Percentiles rank a stretch among this genome's conserved stretches.
Evolutionary conservation across 371 early-diverging fungal genomes (phyloP).

Genomic region (Syncephalastrum racemosum): DNA sequence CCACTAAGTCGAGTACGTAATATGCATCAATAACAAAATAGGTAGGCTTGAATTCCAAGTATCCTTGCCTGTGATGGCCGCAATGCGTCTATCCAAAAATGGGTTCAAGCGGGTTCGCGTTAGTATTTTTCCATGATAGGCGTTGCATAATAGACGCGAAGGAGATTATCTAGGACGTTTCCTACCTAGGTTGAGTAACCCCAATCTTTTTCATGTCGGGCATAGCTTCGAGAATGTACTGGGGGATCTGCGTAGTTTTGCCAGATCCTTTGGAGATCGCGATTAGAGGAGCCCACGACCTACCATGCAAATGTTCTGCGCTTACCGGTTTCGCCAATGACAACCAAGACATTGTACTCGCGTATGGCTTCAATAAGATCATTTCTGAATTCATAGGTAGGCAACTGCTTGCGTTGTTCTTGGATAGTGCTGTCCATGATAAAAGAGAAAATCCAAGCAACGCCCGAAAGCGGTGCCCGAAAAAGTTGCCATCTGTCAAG

Average conservation of each 20-base stretch:
- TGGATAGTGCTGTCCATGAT: background rate
- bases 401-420: slow-evolving; percentile 35
- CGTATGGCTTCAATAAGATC: slow-evolving; percentile 67
- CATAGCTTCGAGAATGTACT: slow-evolving; percentile 74
- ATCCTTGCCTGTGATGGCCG: slow-evolving; percentile 73
- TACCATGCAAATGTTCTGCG: background rate
- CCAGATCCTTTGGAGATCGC: slow-evolving; percentile 68
- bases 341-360: slow-evolving; percentile 63
- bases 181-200: slow-evolving; percentile 76
- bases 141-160: background rate
- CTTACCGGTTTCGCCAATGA: slow-evolving; percentile 85
- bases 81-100: slow-evolving; percentile 67
- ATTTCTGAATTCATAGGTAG: slow-evolving; percentile 54
- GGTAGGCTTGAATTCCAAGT: background rate
- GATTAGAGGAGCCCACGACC: background rate
- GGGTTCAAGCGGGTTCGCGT: background rate
- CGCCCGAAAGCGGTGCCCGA: too few species aligned
- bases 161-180: background rate
- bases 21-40: background rate
- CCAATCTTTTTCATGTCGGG: slow-evolving; percentile 58
- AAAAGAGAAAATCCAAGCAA: too few species aligned
- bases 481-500: too few species aligned
- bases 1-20: slow-evolving; percentile 49
- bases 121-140: background rate
- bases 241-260: slow-evolving; percentile 93